Evolutionary conservation across 345 rosid species (phyloP).

Genomic region (Lumnitzera littorea): DNA sequence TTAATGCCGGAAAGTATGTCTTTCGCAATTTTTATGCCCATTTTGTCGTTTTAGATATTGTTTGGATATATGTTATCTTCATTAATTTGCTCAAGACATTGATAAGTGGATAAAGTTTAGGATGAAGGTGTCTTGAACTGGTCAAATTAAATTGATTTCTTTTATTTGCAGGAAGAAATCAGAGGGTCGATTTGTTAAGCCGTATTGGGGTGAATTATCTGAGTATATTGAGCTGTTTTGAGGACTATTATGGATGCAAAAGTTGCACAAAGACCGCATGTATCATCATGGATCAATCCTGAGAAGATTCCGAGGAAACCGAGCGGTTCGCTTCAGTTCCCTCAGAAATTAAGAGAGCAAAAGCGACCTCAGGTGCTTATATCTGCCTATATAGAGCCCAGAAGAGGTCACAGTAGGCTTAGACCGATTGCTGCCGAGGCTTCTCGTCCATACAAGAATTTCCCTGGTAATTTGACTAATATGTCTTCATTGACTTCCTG

Average conservation of each 20-base stretch:
- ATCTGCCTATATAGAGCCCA: slow-evolving; percentile 34
- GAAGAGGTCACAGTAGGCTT: slow-evolving; percentile 11
- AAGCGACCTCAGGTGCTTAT: slow-evolving; percentile 27
- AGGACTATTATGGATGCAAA: slow-evolving; percentile 47
- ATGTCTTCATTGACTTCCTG: too few relatives aligned
- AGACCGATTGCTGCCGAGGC: slow-evolving; percentile 23
- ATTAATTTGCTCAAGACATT: too few relatives aligned
- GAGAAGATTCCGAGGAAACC: slow-evolving; percentile 21
- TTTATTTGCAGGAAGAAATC: too few relatives aligned
- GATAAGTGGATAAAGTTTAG: too few relatives aligned
- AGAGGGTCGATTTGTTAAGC: too few relatives aligned
- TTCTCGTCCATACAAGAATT: slow-evolving; percentile 39
- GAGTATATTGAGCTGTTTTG: background rate
- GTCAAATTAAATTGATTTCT: too few relatives aligned
- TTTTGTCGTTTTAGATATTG: too few relatives aligned
- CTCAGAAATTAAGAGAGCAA: slow-evolving; percentile 22
- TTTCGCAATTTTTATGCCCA: too few relatives aligned
- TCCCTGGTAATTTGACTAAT: slow-evolving; percentile 35
- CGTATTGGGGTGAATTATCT: too few relatives aligned
- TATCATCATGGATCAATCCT: slow-evolving; percentile 33
- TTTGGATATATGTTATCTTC: too few relatives aligned
- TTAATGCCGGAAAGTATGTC: too few relatives aligned
- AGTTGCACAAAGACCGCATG: slow-evolving; percentile 35
- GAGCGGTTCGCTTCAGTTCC: slow-evolving; percentile 21
- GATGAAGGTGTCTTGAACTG: too few relatives aligned